Base-by-base conservation (phyloP, 2,329 filamentous ascomycete species). In the Phialemoniopsis sp. region DNA sequence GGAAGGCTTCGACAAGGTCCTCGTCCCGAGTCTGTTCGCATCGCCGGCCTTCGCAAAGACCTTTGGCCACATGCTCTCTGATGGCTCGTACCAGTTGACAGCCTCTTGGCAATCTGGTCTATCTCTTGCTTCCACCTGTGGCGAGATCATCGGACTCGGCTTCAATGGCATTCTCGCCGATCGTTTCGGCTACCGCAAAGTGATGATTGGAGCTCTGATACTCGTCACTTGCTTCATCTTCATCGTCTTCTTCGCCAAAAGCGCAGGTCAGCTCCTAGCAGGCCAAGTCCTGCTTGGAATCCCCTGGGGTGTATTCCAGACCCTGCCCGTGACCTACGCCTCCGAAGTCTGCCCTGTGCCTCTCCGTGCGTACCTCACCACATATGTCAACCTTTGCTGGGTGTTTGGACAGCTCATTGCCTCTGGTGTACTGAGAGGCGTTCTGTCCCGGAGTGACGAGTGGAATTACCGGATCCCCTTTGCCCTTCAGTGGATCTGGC, bases 311-410 rank as follows among this genome's bases (percentile, higher is more conserved):
- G 26, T 49, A 9, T 47, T 46, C 14, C 44, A 42, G 1, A 54
- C 56, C 3, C 57, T 58, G 4, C 6, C 6, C 21, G 10, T 6
- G 6, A 47, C 60, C 5, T 63, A 63, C 33, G 59, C 58, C 3
- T 61, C 58, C 8, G 59, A 62, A 38, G 54, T 62, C 29, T 55
- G 56, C 37, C 59, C 57, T 13, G 54, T 53, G 2, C 53, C 52
- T 9, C 47, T 63, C 26, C 54, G 59, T 29, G 54, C 49, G n/a
- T 61, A 60, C 40, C 50, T 73, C 21, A 69, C 67, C 0, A 64
- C 61, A 0, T 70, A 66, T 40, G 63, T 67, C 15, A 71, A 72
- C 42, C 53, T 73, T 39, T 72, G 68, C 40, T 72, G 67, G 59
- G 63, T 26, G 7, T 13, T 32, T 13, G 46, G 46, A 16, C 46